Conservation (phyloP, 441 rosid species). For the Brassica hybrid region DNA sequence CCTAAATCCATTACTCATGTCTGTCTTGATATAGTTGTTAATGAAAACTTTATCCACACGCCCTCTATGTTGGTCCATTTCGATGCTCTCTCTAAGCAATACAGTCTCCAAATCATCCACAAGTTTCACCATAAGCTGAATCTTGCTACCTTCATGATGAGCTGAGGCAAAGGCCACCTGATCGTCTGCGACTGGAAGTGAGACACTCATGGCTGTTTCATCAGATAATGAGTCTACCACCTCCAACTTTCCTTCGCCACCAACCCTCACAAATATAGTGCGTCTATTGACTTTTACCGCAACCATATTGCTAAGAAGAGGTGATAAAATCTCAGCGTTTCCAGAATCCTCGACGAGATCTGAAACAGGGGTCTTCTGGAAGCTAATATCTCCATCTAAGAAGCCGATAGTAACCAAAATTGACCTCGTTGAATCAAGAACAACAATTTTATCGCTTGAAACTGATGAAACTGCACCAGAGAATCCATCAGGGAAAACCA, state of each 20-base stretch:
- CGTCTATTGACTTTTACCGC: constrained; percentile 53
- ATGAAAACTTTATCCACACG: constrained; percentile 86
- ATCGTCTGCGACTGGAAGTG: constrained; percentile 68
- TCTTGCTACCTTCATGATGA: constrained; percentile 64
- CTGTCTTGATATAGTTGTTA: constrained; percentile 87
- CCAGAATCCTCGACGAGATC: constrained; percentile 65
- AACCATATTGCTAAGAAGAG: constrained; percentile 64
- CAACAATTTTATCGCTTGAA: constrained; percentile 71
- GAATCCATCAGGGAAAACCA: constrained; percentile 70
- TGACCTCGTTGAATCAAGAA: constrained; percentile 72
- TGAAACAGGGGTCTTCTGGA: constrained; percentile 61
- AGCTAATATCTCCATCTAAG: constrained; percentile 60
- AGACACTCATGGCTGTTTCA: constrained; percentile 76
- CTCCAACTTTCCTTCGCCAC: constrained; percentile 68
- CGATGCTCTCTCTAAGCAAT: constrained; percentile 75
- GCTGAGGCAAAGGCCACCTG: constrained; percentile 77
- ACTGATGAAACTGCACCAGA: constrained; percentile 64
- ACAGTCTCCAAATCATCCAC: constrained; percentile 65
- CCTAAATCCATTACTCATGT: constrained; percentile 93
- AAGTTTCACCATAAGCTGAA: constrained; percentile 78
- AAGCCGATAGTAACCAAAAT: constrained; percentile 63
- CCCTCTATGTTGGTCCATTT: constrained; percentile 84
- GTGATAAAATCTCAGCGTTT: constrained; percentile 58
- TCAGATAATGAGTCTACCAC: constrained; percentile 63
- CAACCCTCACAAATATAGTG: constrained; percentile 60